These are phyloP conservation scores for Puccinia coronata DNA, from an alignment of 1,284 basidiomycete species.

Conservation along the genomic window DNA sequence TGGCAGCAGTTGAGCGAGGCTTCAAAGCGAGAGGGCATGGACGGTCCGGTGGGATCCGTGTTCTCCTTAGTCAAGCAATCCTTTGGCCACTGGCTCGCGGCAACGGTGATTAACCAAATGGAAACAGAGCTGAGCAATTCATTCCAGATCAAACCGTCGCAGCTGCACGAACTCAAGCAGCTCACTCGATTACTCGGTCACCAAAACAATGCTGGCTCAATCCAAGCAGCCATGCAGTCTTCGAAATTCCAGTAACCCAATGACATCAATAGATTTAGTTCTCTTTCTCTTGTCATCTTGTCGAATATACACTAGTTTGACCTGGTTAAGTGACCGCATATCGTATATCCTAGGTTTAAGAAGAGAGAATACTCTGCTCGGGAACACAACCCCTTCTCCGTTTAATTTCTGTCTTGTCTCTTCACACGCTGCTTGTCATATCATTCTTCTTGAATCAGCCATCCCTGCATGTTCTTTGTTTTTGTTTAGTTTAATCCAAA, in stretches of 20 bases:
- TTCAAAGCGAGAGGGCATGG: slow-evolving; percentile 32
- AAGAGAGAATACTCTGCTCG: background rate
- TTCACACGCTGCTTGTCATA: too few species aligned
- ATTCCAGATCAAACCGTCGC: slow-evolving; percentile 32
- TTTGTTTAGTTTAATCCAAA: too few species aligned
- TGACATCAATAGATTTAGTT: background rate
- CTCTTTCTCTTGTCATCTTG: background rate
- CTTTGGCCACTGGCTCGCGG: slow-evolving; percentile 32
- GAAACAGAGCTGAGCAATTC: slow-evolving; percentile 24
- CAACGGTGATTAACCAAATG: slow-evolving; percentile 19
- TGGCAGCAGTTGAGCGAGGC: slow-evolving; percentile 45
- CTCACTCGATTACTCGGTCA: slow-evolving; percentile 17
- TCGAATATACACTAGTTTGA: background rate
- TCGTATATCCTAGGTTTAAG: background rate
- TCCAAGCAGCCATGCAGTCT: slow-evolving; percentile 3
- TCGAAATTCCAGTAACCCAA: background rate
- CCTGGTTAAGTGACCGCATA: background rate
- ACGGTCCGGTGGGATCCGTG: slow-evolving; percentile 6
- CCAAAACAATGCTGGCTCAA: background rate
- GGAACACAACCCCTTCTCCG: background rate
- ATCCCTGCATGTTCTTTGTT: background rate
- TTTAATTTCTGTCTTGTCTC: background rate
- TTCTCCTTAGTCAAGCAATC: slow-evolving; percentile 32
- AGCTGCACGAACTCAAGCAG: slow-evolving; percentile 18
- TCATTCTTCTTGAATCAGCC: too few species aligned